Conservation (phyloP, 768 basidiomycete genomes). For the Porphyrellus cyaneotinctus region DNA sequence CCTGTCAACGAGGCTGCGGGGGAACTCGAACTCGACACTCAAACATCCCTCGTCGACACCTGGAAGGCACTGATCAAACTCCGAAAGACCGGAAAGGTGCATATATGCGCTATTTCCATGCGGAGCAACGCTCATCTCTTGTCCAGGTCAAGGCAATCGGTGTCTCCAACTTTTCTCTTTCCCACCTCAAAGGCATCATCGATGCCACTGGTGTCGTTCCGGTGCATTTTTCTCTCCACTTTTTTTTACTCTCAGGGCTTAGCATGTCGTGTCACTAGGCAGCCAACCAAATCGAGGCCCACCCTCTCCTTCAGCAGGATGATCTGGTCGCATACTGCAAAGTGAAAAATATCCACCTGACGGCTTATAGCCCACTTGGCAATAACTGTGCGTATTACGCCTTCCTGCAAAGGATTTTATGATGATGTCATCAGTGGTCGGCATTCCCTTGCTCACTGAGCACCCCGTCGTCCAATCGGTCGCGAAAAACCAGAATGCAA, state of each 20-base stretch:
- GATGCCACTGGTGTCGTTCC: constrained; percentile 70
- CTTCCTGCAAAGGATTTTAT: not conserved
- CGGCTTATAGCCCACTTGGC: constrained; percentile 73
- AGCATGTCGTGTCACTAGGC: constrained; percentile 33
- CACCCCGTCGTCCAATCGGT: constrained; percentile 57
- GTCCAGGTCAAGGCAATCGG: constrained; percentile 63
- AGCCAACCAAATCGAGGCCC: constrained; percentile 80
- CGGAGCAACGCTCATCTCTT: not conserved
- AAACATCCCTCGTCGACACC: constrained; percentile 67
- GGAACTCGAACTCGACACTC: constrained; percentile 52
- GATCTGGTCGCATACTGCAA: constrained; percentile 69
- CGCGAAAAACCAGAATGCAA: constrained; percentile 58
- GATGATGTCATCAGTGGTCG: constrained; percentile 40
- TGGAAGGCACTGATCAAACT: constrained; percentile 79
- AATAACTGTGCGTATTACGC: constrained; percentile 57
- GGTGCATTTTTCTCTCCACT: constrained; percentile 33
- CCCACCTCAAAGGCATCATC: constrained; percentile 62
- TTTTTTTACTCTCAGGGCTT: not conserved
- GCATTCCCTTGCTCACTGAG: constrained; percentile 65
- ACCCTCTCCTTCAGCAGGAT: constrained; percentile 74
- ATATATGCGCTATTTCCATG: not conserved
- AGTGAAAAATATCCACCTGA: constrained; percentile 64
- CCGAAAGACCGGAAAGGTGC: constrained; percentile 62
- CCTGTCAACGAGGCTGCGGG: constrained; percentile 45
- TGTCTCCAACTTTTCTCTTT: constrained; percentile 77